Evolutionary conservation across 83 land plant species (phyloP).

Genomic region (Picea engelmannii): DNA sequence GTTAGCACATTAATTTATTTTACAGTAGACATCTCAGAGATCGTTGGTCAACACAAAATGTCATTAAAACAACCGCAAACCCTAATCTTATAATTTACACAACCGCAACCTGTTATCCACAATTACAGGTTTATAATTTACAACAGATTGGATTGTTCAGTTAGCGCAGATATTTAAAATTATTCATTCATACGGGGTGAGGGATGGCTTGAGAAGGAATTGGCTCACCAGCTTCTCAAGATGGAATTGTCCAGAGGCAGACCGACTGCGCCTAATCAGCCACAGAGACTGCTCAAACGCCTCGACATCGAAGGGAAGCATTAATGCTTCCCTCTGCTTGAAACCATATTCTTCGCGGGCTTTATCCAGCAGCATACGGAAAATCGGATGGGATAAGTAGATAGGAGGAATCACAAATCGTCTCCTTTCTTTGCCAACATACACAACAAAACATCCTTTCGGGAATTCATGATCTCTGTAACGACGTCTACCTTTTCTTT

Average conservation of each 20-base stretch:
- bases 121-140: no score
- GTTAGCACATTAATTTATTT: no score
- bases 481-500: background rate
- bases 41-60: no score
- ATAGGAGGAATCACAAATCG: conserved; percentile 13
- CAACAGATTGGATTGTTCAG: no score
- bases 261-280: background rate
- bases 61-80: no score
- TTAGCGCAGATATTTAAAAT: no score
- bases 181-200: background rate
- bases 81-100: no score
- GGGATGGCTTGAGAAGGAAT: background rate
- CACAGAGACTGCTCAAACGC: background rate
- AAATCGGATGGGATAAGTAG: conserved; percentile 9
- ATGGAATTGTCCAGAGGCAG: background rate
- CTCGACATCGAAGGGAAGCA: conserved; percentile 1
- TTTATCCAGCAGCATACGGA: conserved; percentile 10
- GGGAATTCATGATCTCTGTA: background rate
- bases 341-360: conserved; percentile 18
- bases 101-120: no score
- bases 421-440: conserved; percentile 3
- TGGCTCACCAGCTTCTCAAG: background rate
- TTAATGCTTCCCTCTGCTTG: background rate
- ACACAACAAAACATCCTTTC: conserved; percentile 10
- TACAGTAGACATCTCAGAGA: no score